These are phyloP conservation scores for Trichosporon asahii DNA, from an alignment of 1,284 basidiomycete genomes.

Conservation along the genomic window DNA sequence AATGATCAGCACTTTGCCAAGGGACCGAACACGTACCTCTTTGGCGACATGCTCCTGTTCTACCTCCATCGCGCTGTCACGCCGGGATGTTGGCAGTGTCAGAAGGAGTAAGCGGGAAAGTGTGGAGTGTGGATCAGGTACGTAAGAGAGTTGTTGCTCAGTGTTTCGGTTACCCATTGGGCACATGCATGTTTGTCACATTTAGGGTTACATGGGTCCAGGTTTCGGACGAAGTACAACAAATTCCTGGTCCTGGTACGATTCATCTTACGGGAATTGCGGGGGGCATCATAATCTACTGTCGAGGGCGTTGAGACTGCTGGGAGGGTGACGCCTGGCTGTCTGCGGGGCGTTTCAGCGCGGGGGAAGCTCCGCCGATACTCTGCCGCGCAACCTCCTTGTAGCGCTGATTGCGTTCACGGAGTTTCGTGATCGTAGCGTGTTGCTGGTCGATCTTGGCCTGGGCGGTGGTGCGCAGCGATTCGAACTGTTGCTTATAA, in stretches of 20 bases:
- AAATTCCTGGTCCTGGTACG: background rate
- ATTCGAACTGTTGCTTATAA: background rate
- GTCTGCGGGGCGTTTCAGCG: background rate
- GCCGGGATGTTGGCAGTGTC: conserved; percentile 28
- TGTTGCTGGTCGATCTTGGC: background rate
- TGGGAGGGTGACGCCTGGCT: background rate
- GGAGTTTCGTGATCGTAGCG: background rate
- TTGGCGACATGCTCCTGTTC: conserved; percentile 34
- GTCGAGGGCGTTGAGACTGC: background rate
- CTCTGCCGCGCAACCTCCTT: background rate
- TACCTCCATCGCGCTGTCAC: conserved; percentile 27
- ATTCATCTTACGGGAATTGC: too few species aligned
- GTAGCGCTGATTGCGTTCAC: background rate
- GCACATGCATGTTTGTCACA: background rate
- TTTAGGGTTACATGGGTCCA: background rate
- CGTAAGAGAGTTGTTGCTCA: background rate
- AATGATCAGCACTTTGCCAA: conserved; percentile 29
- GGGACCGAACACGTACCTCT: conserved; percentile 31
- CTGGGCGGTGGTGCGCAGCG: background rate
- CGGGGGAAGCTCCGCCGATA: background rate
- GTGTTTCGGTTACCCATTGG: background rate
- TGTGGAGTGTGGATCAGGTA: too few species aligned
- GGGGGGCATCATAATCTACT: background rate
- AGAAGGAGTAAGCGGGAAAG: background rate
- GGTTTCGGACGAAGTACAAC: background rate